Evolutionary conservation across 1,139 yeast genomes (phyloP).

Genomic region (Meyerozyma guilliermondii): DNA sequence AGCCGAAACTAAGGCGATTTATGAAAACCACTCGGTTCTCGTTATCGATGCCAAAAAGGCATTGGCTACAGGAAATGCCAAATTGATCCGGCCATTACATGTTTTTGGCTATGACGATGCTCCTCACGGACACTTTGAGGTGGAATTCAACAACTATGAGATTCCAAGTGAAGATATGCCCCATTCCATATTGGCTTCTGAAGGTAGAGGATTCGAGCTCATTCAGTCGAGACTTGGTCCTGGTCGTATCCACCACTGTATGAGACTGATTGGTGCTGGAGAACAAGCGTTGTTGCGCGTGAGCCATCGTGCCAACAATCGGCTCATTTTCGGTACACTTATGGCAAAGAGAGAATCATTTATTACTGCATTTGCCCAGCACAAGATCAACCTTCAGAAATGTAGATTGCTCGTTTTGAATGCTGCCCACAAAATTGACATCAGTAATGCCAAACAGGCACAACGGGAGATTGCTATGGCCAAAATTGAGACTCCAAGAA

Average conservation of each 20-base stretch:
- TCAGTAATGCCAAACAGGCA: constrained; percentile 52
- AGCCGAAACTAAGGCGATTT: constrained; percentile 24
- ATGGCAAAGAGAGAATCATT: constrained; percentile 53
- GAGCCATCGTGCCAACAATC: constrained; percentile 49
- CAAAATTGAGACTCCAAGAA: constrained; percentile 62
- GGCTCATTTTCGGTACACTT: constrained; percentile 54
- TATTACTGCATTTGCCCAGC: constrained; percentile 48
- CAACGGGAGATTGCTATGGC: constrained; percentile 62
- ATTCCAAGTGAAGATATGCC: constrained; percentile 40
- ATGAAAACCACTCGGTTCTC: constrained; percentile 57
- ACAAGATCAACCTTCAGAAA: constrained; percentile 53
- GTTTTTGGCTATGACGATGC: constrained; percentile 70
- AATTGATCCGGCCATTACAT: constrained; percentile 47
- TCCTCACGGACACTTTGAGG: constrained; percentile 71
- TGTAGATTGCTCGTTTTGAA: constrained; percentile 56
- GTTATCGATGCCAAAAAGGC: constrained; percentile 53
- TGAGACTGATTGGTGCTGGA: constrained; percentile 65
- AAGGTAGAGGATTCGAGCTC: constrained; percentile 63
- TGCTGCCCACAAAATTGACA: constrained; percentile 64
- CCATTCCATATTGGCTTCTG: constrained; percentile 38
- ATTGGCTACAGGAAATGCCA: constrained; percentile 47
- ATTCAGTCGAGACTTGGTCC: constrained; percentile 71
- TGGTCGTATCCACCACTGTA: constrained; percentile 71
- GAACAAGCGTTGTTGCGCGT: constrained; percentile 54
- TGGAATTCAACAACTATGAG: constrained; percentile 48